phyloP scores from a whole-genome alignment of 2,329 filamentous ascomycete genomes.

The Penicillium sp. region DNA sequence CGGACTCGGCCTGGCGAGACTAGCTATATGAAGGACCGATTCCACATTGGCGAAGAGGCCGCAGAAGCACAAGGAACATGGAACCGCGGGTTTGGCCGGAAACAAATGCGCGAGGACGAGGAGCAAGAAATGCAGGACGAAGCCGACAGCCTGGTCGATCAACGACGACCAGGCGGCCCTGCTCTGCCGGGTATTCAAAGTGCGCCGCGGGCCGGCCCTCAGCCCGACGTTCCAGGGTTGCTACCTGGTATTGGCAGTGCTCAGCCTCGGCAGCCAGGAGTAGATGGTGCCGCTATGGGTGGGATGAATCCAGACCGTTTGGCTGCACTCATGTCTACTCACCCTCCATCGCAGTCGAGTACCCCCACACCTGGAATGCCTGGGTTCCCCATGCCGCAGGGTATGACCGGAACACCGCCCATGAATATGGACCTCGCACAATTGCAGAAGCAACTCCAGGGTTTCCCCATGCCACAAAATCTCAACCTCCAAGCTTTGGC shows the following conservation, averaged over 20 bases:
- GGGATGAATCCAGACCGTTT: constrained; percentile 50
- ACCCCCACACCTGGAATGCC: constrained; percentile 37
- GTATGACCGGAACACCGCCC: constrained; percentile 51
- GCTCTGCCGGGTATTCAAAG: constrained; percentile 52
- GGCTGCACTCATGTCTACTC: constrained; percentile 49
- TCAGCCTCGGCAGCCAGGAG: constrained; percentile 37
- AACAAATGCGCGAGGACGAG: constrained; percentile 84
- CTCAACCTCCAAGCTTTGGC: constrained; percentile 43
- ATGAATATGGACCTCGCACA: constrained; percentile 40
- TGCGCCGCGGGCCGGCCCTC: constrained; percentile 51
- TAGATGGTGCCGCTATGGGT: constrained; percentile 39
- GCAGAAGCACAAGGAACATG: constrained; percentile 95
- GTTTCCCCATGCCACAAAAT: constrained; percentile 36
- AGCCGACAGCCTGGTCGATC: constrained; percentile 86
- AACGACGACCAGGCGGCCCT: constrained; percentile 70
- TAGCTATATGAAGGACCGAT: constrained; percentile 83
- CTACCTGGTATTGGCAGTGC: constrained; percentile 52
- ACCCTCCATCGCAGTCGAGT: constrained; percentile 34
- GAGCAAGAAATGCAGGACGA: constrained; percentile 93
- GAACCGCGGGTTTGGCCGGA: constrained; percentile 74
- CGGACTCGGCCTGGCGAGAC: constrained; percentile 82
- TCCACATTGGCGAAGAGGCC: constrained; percentile 90
- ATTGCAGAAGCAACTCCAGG: constrained; percentile 43
- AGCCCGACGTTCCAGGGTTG: constrained; percentile 47
- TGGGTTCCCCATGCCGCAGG: constrained; percentile 43